Evolutionary conservation across 2,329 filamentous ascomycete genomes (phyloP).

Genomic region (Plenodomus tracheiphilus): DNA sequence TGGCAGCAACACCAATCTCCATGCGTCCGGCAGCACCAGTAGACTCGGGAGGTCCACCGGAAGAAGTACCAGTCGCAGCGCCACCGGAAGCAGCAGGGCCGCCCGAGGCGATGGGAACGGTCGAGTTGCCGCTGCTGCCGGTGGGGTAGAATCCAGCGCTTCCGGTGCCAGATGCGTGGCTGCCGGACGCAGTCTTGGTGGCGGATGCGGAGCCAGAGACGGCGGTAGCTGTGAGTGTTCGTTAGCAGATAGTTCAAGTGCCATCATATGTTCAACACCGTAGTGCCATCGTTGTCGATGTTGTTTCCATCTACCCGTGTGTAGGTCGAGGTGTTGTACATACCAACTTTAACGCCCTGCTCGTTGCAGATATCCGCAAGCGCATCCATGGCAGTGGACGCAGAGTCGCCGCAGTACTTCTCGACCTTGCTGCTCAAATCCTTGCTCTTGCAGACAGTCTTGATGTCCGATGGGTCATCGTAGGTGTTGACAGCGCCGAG

Average conservation of each 20-base stretch:
- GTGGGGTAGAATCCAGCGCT: constrained; percentile 7
- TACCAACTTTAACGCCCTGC: constrained; percentile 34
- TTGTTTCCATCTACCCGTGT: too few relatives aligned
- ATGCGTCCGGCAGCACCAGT: constrained; percentile 27
- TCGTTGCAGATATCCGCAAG: constrained; percentile 34
- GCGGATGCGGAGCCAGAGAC: constrained; percentile 20
- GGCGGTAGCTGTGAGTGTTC: constrained; percentile 13
- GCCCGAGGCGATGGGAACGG: constrained; percentile 8
- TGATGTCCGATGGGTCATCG: constrained; percentile 29
- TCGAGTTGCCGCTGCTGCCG: constrained; percentile 7
- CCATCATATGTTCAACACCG: constrained; percentile 3
- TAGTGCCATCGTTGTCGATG: too few relatives aligned
- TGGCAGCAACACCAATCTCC: constrained; percentile 27
- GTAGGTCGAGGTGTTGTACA: constrained; percentile 10
- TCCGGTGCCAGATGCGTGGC: constrained; percentile 11
- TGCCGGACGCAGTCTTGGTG: constrained; percentile 17
- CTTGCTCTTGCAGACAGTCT: constrained; percentile 32
- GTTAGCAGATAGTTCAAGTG: too few relatives aligned
- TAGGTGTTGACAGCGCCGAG: constrained; percentile 37
- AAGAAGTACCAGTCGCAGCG: constrained; percentile 8
- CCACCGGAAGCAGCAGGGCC: constrained; percentile 7
- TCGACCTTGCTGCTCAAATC: constrained; percentile 26
- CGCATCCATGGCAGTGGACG: constrained; percentile 27
- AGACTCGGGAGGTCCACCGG: constrained; percentile 10
- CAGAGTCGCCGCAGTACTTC: constrained; percentile 28